Percentiles rank a stretch among this genome's conserved stretches.
Evolutionary conservation across 306 rosid genomes (phyloP).

Genomic region (Fragaria nilgerrensis): DNA sequence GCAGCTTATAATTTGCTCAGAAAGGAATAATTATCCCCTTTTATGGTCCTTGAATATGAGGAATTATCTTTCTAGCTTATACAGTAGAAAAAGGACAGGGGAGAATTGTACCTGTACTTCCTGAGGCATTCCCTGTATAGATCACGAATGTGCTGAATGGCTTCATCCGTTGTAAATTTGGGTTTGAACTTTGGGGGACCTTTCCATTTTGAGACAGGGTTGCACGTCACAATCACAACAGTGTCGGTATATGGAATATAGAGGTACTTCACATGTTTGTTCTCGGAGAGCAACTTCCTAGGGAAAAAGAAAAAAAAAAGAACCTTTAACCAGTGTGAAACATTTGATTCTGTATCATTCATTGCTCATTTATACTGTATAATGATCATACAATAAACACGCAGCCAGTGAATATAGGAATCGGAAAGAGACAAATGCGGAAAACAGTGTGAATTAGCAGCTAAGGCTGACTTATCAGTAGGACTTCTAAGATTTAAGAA

Average conservation of each 20-base stretch:
- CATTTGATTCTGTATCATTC: background rate
- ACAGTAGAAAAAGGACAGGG: conserved; percentile 2
- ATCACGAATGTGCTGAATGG: conserved; percentile 71
- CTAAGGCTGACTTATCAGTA: background rate
- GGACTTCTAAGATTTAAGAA: background rate
- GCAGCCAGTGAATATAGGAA: background rate
- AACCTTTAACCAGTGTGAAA: background rate
- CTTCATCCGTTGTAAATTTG: conserved; percentile 69
- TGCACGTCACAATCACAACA: conserved; percentile 86
- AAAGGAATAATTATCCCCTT: background rate
- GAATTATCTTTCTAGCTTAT: background rate
- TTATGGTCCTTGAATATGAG: background rate
- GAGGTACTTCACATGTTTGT: conserved; percentile 91
- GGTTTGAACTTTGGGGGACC: conserved; percentile 88
- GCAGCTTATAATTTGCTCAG: background rate
- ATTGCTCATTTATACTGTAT: background rate
- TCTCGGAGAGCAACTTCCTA: conserved; percentile 76
- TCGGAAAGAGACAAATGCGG: background rate
- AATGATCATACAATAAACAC: background rate
- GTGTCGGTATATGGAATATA: conserved; percentile 74
- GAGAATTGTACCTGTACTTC: conserved; percentile 55
- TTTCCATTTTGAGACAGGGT: conserved; percentile 91
- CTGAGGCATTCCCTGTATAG: conserved; percentile 68
- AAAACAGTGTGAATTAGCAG: background rate
- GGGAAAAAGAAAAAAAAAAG: background rate